Conservation (phyloP, 805 yeast species). For the Saccharomycopsis fermentans region DNA sequence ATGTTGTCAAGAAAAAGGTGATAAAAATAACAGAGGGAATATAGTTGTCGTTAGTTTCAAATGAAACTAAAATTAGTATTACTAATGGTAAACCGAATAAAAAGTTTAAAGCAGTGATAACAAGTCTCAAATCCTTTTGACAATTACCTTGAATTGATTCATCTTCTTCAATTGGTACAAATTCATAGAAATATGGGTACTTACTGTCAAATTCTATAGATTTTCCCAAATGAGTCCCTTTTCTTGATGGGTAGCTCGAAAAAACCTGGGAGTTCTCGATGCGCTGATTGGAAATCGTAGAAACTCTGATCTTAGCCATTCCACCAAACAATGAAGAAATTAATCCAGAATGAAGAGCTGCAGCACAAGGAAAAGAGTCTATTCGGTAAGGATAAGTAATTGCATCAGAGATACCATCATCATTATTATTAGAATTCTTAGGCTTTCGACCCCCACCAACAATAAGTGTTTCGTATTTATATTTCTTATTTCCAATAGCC, state of each 20-base stretch:
- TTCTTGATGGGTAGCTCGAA: slow-evolving; percentile 33
- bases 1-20: slow-evolving; percentile 54
- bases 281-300: slow-evolving; percentile 36
- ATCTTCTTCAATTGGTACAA: slow-evolving; percentile 23
- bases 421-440: slow-evolving; percentile 18
- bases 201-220: slow-evolving; percentile 55
- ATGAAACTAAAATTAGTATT: slow-evolving; percentile 25
- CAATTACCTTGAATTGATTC: slow-evolving; percentile 14
- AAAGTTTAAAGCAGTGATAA: slow-evolving; percentile 48
- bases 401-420: slow-evolving; percentile 17
- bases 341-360: slow-evolving; percentile 80
- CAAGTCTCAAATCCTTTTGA: slow-evolving; percentile 49
- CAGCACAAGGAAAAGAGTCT: slow-evolving; percentile 83
- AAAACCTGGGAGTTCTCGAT: slow-evolving; percentile 28
- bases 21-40: slow-evolving; percentile 45
- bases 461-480: slow-evolving; percentile 61
- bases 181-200: slow-evolving; percentile 65
- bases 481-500: slow-evolving; percentile 58
- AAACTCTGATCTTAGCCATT: slow-evolving; percentile 42
- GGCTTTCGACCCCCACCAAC: slow-evolving; percentile 62
- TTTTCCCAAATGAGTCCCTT: slow-evolving; percentile 30
- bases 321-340: slow-evolving; percentile 72
- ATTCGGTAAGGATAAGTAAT: slow-evolving; percentile 65
- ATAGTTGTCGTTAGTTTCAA: slow-evolving; percentile 14
- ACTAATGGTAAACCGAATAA: slow-evolving; percentile 54